Base-by-base conservation (phyloP, 768 basidiomycete genomes). In the Mycena haematopus region DNA sequence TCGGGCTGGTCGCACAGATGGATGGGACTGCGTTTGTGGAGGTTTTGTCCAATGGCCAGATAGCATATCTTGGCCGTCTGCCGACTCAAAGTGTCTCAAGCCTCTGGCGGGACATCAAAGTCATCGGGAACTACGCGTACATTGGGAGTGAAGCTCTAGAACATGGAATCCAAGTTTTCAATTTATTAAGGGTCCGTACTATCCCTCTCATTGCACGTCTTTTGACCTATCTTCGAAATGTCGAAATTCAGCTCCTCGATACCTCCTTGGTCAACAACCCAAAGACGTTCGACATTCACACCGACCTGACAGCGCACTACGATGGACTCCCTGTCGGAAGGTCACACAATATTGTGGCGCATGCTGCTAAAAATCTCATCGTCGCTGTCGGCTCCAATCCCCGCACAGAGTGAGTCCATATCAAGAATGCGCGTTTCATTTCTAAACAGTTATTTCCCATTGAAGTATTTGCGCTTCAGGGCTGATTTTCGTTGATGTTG, bases 131-230 rank as follows among this genome's bases (percentile, higher is more conserved):
- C 52, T 65, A 64, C 35, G 68, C 68, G 31, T 65, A 69, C 51
- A 70, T 73, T 35, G 72, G 72, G 35, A 69, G 67, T 25, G 72
- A 73, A 47, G 72, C 72, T 1, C 58, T 52, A 19, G 68, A 69
- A 47, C 72, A 73, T 47, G 67, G 69, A 25, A 66, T 74, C 35
- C 72, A 75, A 54, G 69, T 73, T 42, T 75, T 75, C 58, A 70
- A 75, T 64, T 59, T 73, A 7, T 63, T 60, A 46, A 72, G 72
- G 61, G 66, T 68, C 17, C 25, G 56, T 52, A 25, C 42, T 29
- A n/a, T n/a, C n/a, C n/a, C 8, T 44, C n/a, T 45, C 42, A n/a
- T 38, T 15, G 58, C 8, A 15, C 44, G 6, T 24, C 22, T 5
- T 45, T 45, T n/a, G 25, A n/a, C 17, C 36, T 38, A 13, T 11